Evolutionary conservation across 2,329 filamentous ascomycete species (phyloP).

Genomic region (Botrytis byssoidea): DNA sequence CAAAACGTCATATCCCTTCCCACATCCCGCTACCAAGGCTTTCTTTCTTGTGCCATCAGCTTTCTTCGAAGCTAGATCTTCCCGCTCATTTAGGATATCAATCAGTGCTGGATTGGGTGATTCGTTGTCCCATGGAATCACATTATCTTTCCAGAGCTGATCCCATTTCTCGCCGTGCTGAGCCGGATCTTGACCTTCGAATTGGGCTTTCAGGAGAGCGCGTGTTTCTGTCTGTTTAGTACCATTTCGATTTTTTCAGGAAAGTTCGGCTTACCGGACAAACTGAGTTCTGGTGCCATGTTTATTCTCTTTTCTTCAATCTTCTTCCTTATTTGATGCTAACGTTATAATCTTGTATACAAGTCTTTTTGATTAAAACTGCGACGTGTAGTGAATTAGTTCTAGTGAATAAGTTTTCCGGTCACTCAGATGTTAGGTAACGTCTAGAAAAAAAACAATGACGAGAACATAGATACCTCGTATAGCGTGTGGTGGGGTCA

Average conservation of each 20-base stretch:
- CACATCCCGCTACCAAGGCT: conserved; percentile 79
- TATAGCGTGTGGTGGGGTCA: neutral
- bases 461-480: neutral
- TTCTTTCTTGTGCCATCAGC: conserved; percentile 42
- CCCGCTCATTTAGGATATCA: conserved; percentile 49
- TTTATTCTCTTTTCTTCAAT: neutral
- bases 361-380: too few relatives aligned
- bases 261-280: neutral
- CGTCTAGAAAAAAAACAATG: neutral
- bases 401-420: too few relatives aligned
- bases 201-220: conserved; percentile 33
- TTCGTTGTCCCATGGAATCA: conserved; percentile 57
- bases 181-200: conserved; percentile 23
- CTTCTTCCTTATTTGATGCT: too few relatives aligned
- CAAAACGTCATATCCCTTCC: conserved; percentile 76
- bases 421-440: neutral
- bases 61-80: conserved; percentile 41
- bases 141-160: conserved; percentile 46
- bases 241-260: neutral
- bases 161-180: conserved; percentile 45
- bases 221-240: conserved; percentile 28
- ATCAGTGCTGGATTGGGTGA: conserved; percentile 53
- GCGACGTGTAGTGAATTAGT: too few relatives aligned
- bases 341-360: neutral
- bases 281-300: neutral